Base-by-base conservation (phyloP, 179 eudicot species). In the Silene coronaria region DNA sequence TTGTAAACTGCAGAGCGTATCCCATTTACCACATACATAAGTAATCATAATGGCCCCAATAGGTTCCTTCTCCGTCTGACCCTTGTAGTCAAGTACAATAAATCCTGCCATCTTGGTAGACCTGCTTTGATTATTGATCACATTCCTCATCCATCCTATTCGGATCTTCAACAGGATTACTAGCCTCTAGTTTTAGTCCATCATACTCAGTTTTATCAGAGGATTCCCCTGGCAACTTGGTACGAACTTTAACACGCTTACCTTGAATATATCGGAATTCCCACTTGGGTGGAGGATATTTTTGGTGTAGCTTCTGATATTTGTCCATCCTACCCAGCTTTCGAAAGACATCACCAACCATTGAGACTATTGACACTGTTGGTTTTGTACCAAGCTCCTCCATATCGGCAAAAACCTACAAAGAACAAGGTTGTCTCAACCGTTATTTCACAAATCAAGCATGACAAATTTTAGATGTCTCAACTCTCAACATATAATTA, bases 321-420 rank as follows among this genome's bases (percentile, higher is more conserved):
- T 94, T 94, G 81, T 91, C 98, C 85, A 90, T 17, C 98, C 87
- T 94, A 19, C 86, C 92, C 55, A 91, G 87, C 86, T 91, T 89
- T 80, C 77, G 78, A 72, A 94, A 91, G 32, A 85, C 90, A 68
- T 88, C 88, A 69, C 98, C 98, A 46, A 94, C 88, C 84, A 81
- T 94, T 42, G 84, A 70, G 67, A 91, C 90, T 7, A 94, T 84
- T 62, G 90, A 38, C 72, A 63, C 64, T 42, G 88, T 94, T n/a
- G 94, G 97, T 30, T 88, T 84, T n/a, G 87, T 79, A 61, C 98
- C 91, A 36, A 94, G 89, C 79, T 94, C 97, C 82, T 94, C 98
- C 98, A 91, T 94, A 86, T 94, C 98, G 60, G 97, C 98, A 84
- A 94, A 94, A 75, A 82, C 71, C 98, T 91, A 45, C 75, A 67